A percentile compares a stretch with the other conserved stretches of the same genome.
These are phyloP conservation scores for Puccinia novopanici DNA, from an alignment of 1,284 basidiomycete species.

Conservation along the genomic window DNA sequence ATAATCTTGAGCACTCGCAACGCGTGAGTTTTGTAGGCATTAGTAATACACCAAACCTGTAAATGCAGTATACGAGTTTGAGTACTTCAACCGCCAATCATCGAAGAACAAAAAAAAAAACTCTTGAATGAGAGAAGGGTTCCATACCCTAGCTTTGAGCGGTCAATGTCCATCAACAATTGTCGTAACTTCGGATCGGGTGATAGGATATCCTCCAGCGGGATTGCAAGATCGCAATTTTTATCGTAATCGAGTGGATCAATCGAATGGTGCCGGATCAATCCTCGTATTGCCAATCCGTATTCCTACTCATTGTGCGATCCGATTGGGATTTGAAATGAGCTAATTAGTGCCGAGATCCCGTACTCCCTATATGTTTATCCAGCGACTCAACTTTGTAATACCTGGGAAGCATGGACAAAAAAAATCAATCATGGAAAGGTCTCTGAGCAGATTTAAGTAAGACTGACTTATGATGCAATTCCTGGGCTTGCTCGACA, in stretches of 20 bases:
- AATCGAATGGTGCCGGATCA: constrained; percentile 75
- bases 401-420: constrained; percentile 8
- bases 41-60: constrained; percentile 37
- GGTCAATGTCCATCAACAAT: constrained; percentile 76
- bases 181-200: constrained; percentile 69
- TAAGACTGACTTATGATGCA: constrained; percentile 63
- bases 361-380: neutral
- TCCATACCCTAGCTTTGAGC: constrained; percentile 68
- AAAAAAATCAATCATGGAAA: neutral
- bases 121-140: constrained; percentile 65
- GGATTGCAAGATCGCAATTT: constrained; percentile 79
- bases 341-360: neutral
- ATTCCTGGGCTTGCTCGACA: constrained; percentile 70
- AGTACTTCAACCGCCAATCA: neutral
- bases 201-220: constrained; percentile 75
- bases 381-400: constrained; percentile 39
- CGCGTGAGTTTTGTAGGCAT: constrained; percentile 67
- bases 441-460: too few species aligned
- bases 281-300: constrained; percentile 79
- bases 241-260: constrained; percentile 83
- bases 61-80: constrained; percentile 7
- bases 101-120: constrained; percentile 64
- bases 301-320: constrained; percentile 61
- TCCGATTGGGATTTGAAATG: neutral
- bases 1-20: constrained; percentile 75